Conservation (phyloP, 2,329 filamentous ascomycete species). For the Apiospora koreana region DNA sequence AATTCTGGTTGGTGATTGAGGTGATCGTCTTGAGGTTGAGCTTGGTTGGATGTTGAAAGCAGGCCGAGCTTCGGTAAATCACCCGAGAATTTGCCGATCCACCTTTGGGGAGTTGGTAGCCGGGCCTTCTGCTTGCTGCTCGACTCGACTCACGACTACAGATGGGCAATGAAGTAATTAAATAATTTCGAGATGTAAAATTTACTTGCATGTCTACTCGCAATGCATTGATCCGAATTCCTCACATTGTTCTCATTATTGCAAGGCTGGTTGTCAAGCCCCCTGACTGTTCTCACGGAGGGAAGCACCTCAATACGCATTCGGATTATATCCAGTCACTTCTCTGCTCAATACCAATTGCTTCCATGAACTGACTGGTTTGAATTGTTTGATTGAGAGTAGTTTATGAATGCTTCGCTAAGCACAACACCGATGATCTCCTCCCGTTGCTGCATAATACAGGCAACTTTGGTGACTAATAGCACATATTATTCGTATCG, state of each 20-base stretch:
- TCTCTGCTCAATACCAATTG: not conserved
- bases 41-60: conserved; percentile 11
- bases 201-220: not conserved
- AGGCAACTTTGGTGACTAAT: conserved; percentile 19
- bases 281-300: not conserved
- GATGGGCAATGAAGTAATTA: not conserved
- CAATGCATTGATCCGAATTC: not conserved
- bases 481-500: conserved; percentile 32
- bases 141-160: not conserved
- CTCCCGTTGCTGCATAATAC: not conserved
- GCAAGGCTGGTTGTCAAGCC: not conserved
- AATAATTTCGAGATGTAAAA: not conserved
- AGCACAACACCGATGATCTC: not conserved
- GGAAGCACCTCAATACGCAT: not conserved
- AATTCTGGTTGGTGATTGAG: conserved; percentile 19
- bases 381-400: not conserved
- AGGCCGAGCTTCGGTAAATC: conserved; percentile 6
- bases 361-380: not conserved
- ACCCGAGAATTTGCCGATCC: conserved; percentile 11
- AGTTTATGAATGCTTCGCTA: not conserved
- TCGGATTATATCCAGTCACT: not conserved
- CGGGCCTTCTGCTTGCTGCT: not conserved
- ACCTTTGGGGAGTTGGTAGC: not conserved
- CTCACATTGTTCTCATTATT: not conserved
- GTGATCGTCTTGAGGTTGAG: not conserved